Evolutionary conservation across 352 stramenopile genomes (phyloP).

Genomic region (Globisporangium cystogenes): DNA sequence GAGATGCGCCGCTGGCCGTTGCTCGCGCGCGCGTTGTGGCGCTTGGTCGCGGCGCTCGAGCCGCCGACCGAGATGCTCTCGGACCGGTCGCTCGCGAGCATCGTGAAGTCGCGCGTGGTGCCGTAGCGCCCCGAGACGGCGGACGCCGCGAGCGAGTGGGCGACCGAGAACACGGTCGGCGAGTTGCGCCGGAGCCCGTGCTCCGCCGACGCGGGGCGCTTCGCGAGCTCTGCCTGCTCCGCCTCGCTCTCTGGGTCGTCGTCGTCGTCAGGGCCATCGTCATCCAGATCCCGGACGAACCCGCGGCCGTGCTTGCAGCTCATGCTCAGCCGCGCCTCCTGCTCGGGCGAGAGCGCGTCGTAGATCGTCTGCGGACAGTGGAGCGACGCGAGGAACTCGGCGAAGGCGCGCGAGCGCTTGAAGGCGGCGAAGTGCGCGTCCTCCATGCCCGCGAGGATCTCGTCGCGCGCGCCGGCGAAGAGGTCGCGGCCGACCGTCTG

Average conservation of each 20-base stretch:
- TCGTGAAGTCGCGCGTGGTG: slow-evolving; percentile 1
- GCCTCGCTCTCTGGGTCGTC: slow-evolving; percentile 13
- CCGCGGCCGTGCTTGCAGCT: slow-evolving; percentile 10
- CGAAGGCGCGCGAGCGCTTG: slow-evolving; percentile 35
- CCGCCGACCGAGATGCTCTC: background rate
- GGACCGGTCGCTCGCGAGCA: background rate
- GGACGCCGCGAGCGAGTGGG: slow-evolving; percentile 14
- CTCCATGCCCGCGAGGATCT: slow-evolving; percentile 50
- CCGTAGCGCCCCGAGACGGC: background rate
- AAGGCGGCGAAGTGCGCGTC: slow-evolving; percentile 42
- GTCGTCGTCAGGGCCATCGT: slow-evolving; percentile 12
- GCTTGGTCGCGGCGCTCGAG: too few species aligned
- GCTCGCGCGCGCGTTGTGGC: too few species aligned
- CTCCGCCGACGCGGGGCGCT: slow-evolving; percentile 10
- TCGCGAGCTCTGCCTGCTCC: slow-evolving; percentile 7
- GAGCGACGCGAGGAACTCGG: slow-evolving; percentile 36
- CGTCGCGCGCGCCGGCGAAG: slow-evolving; percentile 31
- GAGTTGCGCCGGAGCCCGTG: slow-evolving; percentile 16
- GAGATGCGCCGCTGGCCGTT: too few species aligned
- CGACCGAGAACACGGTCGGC: slow-evolving; percentile 19
- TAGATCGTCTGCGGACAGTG: slow-evolving; percentile 43
- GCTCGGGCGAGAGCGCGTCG: slow-evolving; percentile 29
- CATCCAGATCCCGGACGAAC: slow-evolving; percentile 7
- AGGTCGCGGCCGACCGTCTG: slow-evolving; percentile 32
- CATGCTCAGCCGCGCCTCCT: slow-evolving; percentile 37